Evolutionary conservation across 495 filamentous ascomycete species (phyloP).

Genomic region (Neurospora hispaniola): DNA sequence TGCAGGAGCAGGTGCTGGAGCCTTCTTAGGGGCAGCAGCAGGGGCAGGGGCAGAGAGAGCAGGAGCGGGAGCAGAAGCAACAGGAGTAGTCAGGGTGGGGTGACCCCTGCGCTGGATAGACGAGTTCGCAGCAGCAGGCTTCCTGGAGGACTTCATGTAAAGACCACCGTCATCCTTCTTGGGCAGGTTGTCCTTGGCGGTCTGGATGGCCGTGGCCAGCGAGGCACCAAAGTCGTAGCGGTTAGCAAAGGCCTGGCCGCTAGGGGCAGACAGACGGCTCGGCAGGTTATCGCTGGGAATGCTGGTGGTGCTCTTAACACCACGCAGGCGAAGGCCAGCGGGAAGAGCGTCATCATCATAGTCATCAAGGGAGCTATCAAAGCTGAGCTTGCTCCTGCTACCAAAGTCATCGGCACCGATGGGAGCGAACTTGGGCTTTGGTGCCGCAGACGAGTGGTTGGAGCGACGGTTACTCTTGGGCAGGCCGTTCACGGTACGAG

Average conservation of each 20-base stretch:
- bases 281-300: constrained; percentile 40
- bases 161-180: constrained; percentile 39
- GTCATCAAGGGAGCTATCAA: constrained; percentile 45
- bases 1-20: not conserved
- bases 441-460: constrained; percentile 29
- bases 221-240: constrained; percentile 93
- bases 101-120: not conserved
- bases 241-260: constrained; percentile 72
- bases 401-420: constrained; percentile 63
- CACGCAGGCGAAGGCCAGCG: constrained; percentile 38
- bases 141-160: constrained; percentile 38
- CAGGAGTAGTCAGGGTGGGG: not conserved
- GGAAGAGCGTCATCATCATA: constrained; percentile 39
- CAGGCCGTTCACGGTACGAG: constrained; percentile 49
- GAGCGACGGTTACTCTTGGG: constrained; percentile 63
- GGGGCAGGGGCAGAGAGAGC: not conserved
- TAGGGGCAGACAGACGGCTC: constrained; percentile 41
- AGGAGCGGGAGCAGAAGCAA: not conserved
- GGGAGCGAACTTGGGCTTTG: constrained; percentile 53
- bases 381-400: constrained; percentile 41
- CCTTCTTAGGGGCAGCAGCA: constrained; percentile 1
- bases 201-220: constrained; percentile 70
- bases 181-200: constrained; percentile 42
- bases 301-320: constrained; percentile 34
- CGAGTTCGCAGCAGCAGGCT: constrained; percentile 12